Base-by-base conservation (phyloP, 2,329 filamentous ascomycete species). In the Trichoderma sp. region DNA sequence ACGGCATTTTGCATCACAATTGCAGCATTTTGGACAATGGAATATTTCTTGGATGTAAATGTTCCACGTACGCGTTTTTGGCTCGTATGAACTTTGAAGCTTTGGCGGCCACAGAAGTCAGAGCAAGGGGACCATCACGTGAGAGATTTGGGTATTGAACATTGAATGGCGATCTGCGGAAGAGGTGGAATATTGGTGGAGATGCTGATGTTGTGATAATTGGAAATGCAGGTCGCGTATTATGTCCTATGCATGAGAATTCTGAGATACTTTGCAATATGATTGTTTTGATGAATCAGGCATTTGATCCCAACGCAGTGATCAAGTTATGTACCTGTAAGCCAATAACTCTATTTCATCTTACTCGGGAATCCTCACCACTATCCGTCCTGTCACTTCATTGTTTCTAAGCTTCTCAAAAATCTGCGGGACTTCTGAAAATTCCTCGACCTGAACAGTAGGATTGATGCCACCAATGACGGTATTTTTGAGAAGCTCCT, bases 1-100 rank as follows among this genome's bases (percentile, higher is more conserved):
- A 84, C 56, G 78, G 80, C 82, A 83, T 83, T 60, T 73, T 76
- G 48, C 50, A 59, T 54, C 53, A 57, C 45, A 57, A 22, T 57
- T 64, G 29, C 22, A 25, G 17, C 9, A 13, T 32, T 45, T 32
- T 53, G 3, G 12, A 12, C 6, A 42, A 29, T 6, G 2, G 7
- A n/a, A 25, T 22, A 9, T 25, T 35, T 42, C 22, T 17, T 22
- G 19, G 45, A n/a, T 13, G 32, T n/a, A 17, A 13, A 9, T 56
- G 13, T 12, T 12, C 56, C n/a, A 37, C 15, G n/a, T 5, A 53
- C 12, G 42, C 48, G 29, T 25, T 60, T 25, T 52, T 13, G 42
- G 12, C 5, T 34, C 29, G 13, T 10, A 3, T 4, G 5, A 27
- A 57, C 6, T 19, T 22, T 32, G 19, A 22, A 6, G 17, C 25